Percentiles rank a stretch among this genome's conserved stretches.
phyloP scores from a whole-genome alignment of 1,284 basidiomycete species.

The Leccinum subfulvum region DNA sequence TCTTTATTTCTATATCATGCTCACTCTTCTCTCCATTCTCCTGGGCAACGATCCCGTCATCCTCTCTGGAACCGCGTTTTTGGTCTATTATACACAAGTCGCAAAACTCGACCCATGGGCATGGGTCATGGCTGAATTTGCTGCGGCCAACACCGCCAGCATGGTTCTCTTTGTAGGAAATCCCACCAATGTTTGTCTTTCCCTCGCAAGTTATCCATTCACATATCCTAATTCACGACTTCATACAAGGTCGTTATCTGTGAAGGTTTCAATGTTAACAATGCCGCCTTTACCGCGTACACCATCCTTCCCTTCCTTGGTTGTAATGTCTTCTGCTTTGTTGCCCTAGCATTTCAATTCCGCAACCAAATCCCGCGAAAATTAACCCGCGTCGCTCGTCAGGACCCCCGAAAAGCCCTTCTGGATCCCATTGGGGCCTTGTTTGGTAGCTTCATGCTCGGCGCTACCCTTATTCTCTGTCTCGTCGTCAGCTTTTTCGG shows the following conservation, averaged over 20 bases:
- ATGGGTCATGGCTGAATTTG: conserved; percentile 58
- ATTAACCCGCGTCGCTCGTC: conserved; percentile 39
- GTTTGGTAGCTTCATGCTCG: conserved; percentile 52
- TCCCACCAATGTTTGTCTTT: conserved; percentile 59
- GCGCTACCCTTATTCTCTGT: conserved; percentile 47
- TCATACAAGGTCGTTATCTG: conserved; percentile 51
- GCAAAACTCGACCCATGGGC: conserved; percentile 49
- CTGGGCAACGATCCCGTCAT: conserved; percentile 92
- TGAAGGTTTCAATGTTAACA: conserved; percentile 59
- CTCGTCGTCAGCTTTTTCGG: conserved; percentile 58
- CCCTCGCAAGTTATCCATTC: background rate
- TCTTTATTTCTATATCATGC: conserved; percentile 77
- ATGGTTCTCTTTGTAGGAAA: conserved; percentile 71
- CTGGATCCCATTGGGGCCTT: conserved; percentile 50
- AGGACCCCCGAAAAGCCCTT: conserved; percentile 48
- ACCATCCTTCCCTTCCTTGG: conserved; percentile 69
- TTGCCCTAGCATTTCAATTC: conserved; percentile 56
- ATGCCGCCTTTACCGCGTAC: conserved; percentile 69
- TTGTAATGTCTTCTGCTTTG: conserved; percentile 55
- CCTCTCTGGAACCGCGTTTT: conserved; percentile 81
- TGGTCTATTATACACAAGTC: conserved; percentile 82
- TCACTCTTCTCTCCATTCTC: conserved; percentile 75
- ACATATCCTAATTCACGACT: background rate
- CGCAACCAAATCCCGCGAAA: conserved; percentile 48
- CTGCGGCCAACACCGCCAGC: conserved; percentile 79